These are phyloP conservation scores for Inga leiocalycina DNA, from an alignment of 306 rosid species.

Conservation along the genomic window DNA sequence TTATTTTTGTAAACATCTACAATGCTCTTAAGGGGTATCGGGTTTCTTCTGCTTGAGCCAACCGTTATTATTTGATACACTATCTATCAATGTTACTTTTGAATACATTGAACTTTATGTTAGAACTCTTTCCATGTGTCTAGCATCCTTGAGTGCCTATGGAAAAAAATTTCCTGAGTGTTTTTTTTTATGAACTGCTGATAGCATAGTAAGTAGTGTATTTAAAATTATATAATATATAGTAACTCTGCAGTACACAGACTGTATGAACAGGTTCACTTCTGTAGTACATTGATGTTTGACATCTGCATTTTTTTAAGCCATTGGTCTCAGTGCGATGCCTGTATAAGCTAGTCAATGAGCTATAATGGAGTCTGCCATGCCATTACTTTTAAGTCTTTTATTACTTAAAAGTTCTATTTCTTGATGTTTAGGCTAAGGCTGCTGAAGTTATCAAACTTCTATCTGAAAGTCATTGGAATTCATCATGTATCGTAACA, in stretches of 20 bases:
- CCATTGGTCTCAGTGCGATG: conserved; percentile 6
- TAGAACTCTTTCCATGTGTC: neutral
- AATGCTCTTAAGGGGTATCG: neutral
- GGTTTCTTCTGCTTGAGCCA: neutral
- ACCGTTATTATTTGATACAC: neutral
- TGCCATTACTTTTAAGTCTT: conserved; percentile 13
- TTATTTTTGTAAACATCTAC: neutral
- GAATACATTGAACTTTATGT: conserved; percentile 1
- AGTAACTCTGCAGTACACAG: neutral
- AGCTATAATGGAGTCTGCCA: conserved; percentile 19
- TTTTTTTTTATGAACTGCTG: conserved; percentile 1
- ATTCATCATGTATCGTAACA: conserved; percentile 60
- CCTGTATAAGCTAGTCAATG: conserved; percentile 19
- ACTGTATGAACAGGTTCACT: conserved; percentile 17
- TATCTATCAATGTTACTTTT: neutral
- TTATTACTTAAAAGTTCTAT: conserved; percentile 21
- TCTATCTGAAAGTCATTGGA: conserved; percentile 78
- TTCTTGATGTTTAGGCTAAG: conserved; percentile 57
- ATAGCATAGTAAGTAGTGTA: neutral
- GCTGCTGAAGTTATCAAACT: conserved; percentile 57
- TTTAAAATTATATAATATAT: neutral
- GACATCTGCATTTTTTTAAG: neutral
- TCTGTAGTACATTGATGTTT: conserved; percentile 1
- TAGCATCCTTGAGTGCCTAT: neutral
- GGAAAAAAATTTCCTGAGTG: conserved; percentile 4